Evolutionary conservation across 176 grass and related monocot genomes (phyloP).

Genomic region (Musa troglodytarum): DNA sequence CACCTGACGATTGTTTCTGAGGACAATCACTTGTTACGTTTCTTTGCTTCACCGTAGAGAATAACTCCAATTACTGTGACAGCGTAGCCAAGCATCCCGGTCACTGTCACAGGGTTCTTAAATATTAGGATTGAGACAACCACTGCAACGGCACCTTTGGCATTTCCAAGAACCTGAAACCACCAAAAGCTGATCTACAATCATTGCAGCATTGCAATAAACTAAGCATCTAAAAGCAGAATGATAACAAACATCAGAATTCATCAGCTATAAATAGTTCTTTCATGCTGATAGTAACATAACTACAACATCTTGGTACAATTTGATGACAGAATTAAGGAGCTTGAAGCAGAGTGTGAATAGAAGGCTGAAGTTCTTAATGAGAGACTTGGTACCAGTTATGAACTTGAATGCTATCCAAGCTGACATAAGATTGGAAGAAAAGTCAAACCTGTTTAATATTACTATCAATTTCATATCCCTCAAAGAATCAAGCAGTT

Average conservation of each 20-base stretch:
- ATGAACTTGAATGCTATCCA: too few species aligned
- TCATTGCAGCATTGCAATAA: background rate
- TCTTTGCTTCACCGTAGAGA: conserved; percentile 18
- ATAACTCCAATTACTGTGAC: conserved; percentile 12
- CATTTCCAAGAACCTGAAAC: conserved; percentile 17
- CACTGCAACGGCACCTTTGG: conserved; percentile 16
- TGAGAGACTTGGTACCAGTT: too few species aligned
- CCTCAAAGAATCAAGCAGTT: too few species aligned
- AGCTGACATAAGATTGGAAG: too few species aligned
- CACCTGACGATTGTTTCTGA: background rate
- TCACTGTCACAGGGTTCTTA: conserved; percentile 9
- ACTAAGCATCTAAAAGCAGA: background rate
- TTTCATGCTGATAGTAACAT: background rate
- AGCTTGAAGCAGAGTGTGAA: too few species aligned
- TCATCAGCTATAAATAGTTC: background rate
- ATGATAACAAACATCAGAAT: background rate
- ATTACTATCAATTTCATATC: too few species aligned
- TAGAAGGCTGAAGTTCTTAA: too few species aligned
- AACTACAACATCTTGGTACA: background rate
- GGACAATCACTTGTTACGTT: conserved; percentile 3
- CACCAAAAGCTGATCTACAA: background rate
- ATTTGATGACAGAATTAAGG: too few species aligned
- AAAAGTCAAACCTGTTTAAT: too few species aligned
- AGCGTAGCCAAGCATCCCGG: conserved; percentile 12
- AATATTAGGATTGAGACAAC: conserved; percentile 16